A percentile compares a stretch with the other conserved stretches of the same genome.
Conservation (phyloP, 2,329 filamentous ascomycete genomes). For the Exophiala oligosperma region DNA sequence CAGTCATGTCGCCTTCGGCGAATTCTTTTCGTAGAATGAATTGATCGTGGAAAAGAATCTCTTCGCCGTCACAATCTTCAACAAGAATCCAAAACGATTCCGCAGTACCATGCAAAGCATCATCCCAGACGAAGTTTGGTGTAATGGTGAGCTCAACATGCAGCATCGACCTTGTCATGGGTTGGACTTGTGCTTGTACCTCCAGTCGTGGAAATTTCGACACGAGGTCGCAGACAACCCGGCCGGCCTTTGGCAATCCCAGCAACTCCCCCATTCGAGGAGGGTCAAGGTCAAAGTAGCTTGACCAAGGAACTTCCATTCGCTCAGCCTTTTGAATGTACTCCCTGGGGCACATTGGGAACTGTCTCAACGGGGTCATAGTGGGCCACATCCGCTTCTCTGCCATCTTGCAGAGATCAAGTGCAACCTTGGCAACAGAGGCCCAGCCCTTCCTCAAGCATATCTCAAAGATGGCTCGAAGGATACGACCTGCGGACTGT, state of each 20-base stretch:
- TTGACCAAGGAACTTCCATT: conserved; percentile 90
- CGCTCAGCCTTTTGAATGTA: conserved; percentile 90
- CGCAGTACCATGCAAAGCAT: conserved; percentile 78
- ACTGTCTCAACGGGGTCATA: conserved; percentile 94
- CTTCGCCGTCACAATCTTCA: conserved; percentile 95
- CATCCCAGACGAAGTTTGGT: conserved; percentile 95
- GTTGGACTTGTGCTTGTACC: conserved; percentile 89
- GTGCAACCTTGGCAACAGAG: conserved; percentile 83
- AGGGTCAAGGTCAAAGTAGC: conserved; percentile 94
- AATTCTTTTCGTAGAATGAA: conserved; percentile 91
- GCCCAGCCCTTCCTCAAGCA: conserved; percentile 97
- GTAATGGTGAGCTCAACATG: conserved; percentile 87
- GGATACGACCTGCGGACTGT: conserved; percentile 92
- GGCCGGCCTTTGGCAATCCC: conserved; percentile 84
- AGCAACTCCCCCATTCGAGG: conserved; percentile 94
- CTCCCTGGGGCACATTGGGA: conserved; percentile 76
- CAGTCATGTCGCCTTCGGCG: conserved; percentile 78
- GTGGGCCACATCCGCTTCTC: conserved; percentile 99
- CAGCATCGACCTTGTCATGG: conserved; percentile 90
- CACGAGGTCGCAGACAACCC: conserved; percentile 80
- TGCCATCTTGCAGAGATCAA: conserved; percentile 97
- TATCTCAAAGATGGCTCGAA: conserved; percentile 95
- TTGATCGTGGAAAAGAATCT: conserved; percentile 91
- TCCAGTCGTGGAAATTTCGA: conserved; percentile 92
- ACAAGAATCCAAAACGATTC: conserved; percentile 97